A percentile compares a stretch with the other conserved stretches of the same genome.
These are phyloP conservation scores for Suhomyces pyralidae DNA, from an alignment of 805 yeast genomes.

Conservation along the genomic window DNA sequence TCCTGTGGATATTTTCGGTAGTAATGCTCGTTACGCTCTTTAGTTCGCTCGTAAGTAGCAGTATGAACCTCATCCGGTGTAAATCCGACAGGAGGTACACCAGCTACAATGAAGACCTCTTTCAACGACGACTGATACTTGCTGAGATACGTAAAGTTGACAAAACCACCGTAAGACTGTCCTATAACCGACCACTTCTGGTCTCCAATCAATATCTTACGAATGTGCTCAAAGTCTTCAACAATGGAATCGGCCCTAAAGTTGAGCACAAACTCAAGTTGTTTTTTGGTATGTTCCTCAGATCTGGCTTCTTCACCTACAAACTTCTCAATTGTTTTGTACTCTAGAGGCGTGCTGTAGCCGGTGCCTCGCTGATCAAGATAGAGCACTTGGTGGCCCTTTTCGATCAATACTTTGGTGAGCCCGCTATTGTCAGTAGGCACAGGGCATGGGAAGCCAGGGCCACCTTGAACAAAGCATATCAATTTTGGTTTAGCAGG, in stretches of 20 bases:
- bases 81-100: constrained; percentile 51
- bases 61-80: constrained; percentile 47
- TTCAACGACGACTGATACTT: constrained; percentile 39
- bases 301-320: constrained; percentile 13
- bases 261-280: constrained; percentile 38
- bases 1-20: constrained; percentile 51
- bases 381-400: constrained; percentile 43
- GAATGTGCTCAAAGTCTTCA: constrained; percentile 47
- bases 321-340: constrained; percentile 18
- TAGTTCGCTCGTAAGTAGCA: constrained; percentile 46
- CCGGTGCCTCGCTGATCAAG: constrained; percentile 67
- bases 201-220: constrained; percentile 33
- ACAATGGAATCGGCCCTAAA: constrained; percentile 56
- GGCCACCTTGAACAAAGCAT: constrained; percentile 52
- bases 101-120: constrained; percentile 52
- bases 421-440: constrained; percentile 36
- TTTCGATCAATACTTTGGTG: constrained; percentile 37
- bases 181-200: constrained; percentile 52
- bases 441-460: constrained; percentile 46
- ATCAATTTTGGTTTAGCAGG: constrained; percentile 35
- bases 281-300: constrained; percentile 17
- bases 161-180: constrained; percentile 57
- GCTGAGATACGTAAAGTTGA: constrained; percentile 48
- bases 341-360: constrained; percentile 45
- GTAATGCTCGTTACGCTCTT: constrained; percentile 46